These are phyloP conservation scores for Leccinum colubrinum DNA, from an alignment of 1,284 basidiomycete genomes.

Conservation along the genomic window DNA sequence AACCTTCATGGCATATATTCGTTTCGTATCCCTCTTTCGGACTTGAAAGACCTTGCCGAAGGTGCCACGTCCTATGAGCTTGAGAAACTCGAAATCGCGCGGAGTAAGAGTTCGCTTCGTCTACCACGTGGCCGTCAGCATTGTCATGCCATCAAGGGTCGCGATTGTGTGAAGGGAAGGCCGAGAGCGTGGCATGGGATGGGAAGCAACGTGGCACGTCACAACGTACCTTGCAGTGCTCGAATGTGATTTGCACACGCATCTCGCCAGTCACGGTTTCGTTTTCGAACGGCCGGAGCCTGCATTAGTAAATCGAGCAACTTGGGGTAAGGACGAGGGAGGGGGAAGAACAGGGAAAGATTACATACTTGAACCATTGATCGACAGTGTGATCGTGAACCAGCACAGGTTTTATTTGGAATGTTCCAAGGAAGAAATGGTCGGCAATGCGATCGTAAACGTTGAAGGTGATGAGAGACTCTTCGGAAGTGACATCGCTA, in stretches of 20 bases:
- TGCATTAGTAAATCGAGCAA: slow-evolving; percentile 34
- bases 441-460: slow-evolving; percentile 91
- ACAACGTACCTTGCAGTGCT: slow-evolving; percentile 73
- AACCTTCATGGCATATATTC: slow-evolving; percentile 99
- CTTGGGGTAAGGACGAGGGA: neutral
- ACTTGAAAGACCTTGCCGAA: slow-evolving; percentile 99
- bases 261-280: slow-evolving; percentile 91
- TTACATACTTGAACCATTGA: slow-evolving; percentile 91
- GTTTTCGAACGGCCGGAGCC: slow-evolving; percentile 75
- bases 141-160: slow-evolving; percentile 14
- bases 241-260: slow-evolving; percentile 92
- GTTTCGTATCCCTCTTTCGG: slow-evolving; percentile 94
- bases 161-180: slow-evolving; percentile 21
- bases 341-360: neutral
- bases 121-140: slow-evolving; percentile 39
- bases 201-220: slow-evolving; percentile 21
- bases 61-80: slow-evolving; percentile 97
- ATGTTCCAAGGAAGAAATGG: slow-evolving; percentile 88
- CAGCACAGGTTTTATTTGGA: slow-evolving; percentile 89
- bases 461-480: slow-evolving; percentile 85
- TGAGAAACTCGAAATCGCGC: slow-evolving; percentile 97
- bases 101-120: slow-evolving; percentile 82
- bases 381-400: slow-evolving; percentile 93
- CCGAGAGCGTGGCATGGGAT: slow-evolving; percentile 18
- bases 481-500: slow-evolving; percentile 94